Evolutionary conservation across 371 early-diverging fungal genomes (phyloP).

Genomic region (Mortierella polycephala): DNA sequence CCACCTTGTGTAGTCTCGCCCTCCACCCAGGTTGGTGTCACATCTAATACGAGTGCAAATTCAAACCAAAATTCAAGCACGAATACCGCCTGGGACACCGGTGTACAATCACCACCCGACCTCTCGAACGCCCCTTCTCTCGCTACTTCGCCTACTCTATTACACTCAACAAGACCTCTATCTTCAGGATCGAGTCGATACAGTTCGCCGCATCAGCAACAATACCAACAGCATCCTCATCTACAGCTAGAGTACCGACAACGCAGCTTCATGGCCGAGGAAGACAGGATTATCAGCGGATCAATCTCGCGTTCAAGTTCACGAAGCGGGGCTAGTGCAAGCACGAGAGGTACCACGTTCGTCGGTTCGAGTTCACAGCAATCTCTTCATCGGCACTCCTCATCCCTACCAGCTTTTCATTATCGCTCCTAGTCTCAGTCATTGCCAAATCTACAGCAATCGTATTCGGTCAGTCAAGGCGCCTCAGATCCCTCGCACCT

Average conservation of each 20-base stretch:
- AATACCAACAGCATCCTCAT: neutral
- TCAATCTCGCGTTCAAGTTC: conserved; percentile 4
- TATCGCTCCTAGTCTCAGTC: neutral
- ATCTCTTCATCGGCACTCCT: conserved; percentile 17
- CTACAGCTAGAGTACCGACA: neutral
- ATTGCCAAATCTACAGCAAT: conserved; percentile 6
- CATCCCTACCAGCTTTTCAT: conserved; percentile 17
- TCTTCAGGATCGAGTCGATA: too few species aligned
- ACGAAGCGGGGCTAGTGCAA: conserved; percentile 4
- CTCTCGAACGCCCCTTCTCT: neutral
- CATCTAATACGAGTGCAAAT: conserved; percentile 10
- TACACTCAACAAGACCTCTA: neutral
- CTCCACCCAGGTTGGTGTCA: conserved; percentile 12
- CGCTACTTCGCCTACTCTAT: neutral
- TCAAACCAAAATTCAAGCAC: conserved; percentile 5
- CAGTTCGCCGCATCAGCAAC: neutral
- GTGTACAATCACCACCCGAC: neutral
- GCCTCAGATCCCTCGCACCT: too few species aligned
- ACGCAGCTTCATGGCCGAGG: neutral
- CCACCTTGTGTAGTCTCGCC: conserved; percentile 19
- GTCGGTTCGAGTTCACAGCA: conserved; percentile 11
- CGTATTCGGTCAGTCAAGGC: neutral
- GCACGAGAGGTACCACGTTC: conserved; percentile 2
- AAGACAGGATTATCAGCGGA: neutral
- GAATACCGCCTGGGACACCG: neutral